Evolutionary conservation across 2,329 filamentous ascomycete genomes (phyloP).

Genomic region (Fusarium subglutinans): DNA sequence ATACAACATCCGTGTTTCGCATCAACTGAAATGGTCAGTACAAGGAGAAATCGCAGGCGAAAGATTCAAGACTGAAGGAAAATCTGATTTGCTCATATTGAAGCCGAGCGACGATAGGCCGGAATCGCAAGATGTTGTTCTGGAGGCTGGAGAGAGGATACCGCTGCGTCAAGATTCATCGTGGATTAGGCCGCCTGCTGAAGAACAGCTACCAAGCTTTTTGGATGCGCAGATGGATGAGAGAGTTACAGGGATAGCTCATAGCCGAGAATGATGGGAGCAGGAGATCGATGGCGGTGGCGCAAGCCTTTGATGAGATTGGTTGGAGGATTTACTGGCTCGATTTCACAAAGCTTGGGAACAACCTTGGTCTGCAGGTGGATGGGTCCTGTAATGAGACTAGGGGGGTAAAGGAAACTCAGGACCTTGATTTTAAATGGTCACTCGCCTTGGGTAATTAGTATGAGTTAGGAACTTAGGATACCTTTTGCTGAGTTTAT

Average conservation of each 20-base stretch:
- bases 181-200: background rate
- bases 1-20: constrained; percentile 40
- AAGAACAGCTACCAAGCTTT: constrained; percentile 3
- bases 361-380: no score
- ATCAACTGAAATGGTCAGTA: constrained; percentile 34
- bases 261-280: rapidly evolving
- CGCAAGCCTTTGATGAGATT: background rate
- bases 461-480: no score
- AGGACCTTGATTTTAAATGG: no score
- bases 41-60: background rate
- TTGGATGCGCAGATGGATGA: background rate
- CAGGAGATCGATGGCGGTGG: rapidly evolving
- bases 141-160: background rate
- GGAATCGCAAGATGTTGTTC: background rate
- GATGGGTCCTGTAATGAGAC: no score
- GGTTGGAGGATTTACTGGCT: no score
- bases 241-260: rapidly evolving
- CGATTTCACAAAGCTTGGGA: no score
- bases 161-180: background rate
- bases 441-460: no score
- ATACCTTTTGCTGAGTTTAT: no score
- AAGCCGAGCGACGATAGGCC: background rate
- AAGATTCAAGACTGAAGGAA: background rate
- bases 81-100: background rate
- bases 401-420: no score